A percentile compares a stretch with the other conserved stretches of the same genome.
Evolutionary conservation across 352 stramenopile species (phyloP).

Genomic region (Phytophthora citricola): DNA sequence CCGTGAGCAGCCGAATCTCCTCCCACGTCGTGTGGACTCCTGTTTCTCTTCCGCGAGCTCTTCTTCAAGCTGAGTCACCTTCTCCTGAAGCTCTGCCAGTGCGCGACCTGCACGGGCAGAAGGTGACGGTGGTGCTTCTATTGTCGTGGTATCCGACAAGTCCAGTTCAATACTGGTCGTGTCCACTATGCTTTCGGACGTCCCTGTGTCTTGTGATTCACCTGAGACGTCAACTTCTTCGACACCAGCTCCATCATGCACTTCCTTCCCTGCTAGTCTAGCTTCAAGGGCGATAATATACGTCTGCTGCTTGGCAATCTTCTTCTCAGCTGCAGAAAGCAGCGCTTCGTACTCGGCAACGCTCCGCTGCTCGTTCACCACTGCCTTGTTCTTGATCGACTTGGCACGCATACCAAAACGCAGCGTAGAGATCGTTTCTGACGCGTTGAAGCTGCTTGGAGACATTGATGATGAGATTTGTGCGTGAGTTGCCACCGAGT

Average conservation of each 20-base stretch:
- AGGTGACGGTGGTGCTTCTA: constrained; percentile 40
- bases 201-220: constrained; percentile 6
- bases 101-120: constrained; percentile 62
- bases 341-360: constrained; percentile 92
- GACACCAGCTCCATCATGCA: constrained; percentile 9
- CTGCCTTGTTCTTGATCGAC: constrained; percentile 95
- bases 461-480: constrained; percentile 93
- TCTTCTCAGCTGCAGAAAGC: constrained; percentile 83
- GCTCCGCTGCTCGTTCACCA: constrained; percentile 92
- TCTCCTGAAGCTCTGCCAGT: constrained; percentile 77
- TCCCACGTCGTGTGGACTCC: constrained; percentile 78
- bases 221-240: constrained; percentile 4
- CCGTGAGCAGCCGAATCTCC: constrained; percentile 75
- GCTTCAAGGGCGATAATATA: constrained; percentile 87
- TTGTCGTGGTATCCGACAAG: constrained; percentile 16
- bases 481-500: constrained; percentile 94
- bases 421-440: constrained; percentile 93
- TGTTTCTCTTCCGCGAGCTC: constrained; percentile 82
- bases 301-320: constrained; percentile 79
- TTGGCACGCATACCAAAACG: constrained; percentile 94
- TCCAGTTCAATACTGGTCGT: constrained; percentile 39
- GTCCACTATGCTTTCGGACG: constrained; percentile 18
- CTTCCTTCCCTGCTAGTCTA: constrained; percentile 45
- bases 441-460: constrained; percentile 89
- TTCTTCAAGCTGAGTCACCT: constrained; percentile 74